Base-by-base conservation (phyloP, 1,139 yeast genomes). In the Zygoascus hellenicus region DNA sequence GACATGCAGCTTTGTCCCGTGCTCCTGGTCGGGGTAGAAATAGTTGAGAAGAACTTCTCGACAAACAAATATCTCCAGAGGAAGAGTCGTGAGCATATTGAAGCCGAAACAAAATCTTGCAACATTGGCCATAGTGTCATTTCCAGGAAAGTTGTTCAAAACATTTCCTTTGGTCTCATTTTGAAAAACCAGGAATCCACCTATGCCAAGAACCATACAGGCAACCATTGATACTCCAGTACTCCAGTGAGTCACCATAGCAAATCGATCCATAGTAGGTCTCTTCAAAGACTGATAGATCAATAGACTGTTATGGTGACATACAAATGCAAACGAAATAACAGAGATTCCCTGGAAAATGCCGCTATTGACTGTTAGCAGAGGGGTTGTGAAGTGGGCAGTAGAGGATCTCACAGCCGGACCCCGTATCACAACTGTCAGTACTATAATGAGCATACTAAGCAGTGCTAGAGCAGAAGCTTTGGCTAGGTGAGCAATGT, bases 31-130 rank as follows among this genome's bases (percentile, higher is more conserved):
- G 0, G 70, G 68, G 52, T 61, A 69, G 22, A 83, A 69, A 48
- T 83, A 69, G 58, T 87, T 95, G 55, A 80, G 76, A 19, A 86
- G 64, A 1, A 89, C 96, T 57, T 90, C 96, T 55, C 97, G 70
- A 34, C 94, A 81, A 3, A 90, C 97, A 62, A 89, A 89, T 0
- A 90, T 77, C 62, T 90, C 97, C 44, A 90, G 66, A 0, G 97
- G 97, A 57, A 88, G 81, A 0, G 97, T 90, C 0, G 97, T 90
- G 51, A 90, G 73, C 97, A 90, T 90, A 60, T 90, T 90, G 58
- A 90, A 73, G 0, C 97, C 97, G 65, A 90, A 90, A 58, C 96
- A 87, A 57, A 90, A 78, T 48, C 97, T 73, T 0, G 97, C 97
- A 35, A 90, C 70, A 56, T 89, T 90, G 39, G 87, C 86, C 63